Evolutionary conservation across 2,329 filamentous ascomycete species (phyloP).

Genomic region (Fusarium illudens): DNA sequence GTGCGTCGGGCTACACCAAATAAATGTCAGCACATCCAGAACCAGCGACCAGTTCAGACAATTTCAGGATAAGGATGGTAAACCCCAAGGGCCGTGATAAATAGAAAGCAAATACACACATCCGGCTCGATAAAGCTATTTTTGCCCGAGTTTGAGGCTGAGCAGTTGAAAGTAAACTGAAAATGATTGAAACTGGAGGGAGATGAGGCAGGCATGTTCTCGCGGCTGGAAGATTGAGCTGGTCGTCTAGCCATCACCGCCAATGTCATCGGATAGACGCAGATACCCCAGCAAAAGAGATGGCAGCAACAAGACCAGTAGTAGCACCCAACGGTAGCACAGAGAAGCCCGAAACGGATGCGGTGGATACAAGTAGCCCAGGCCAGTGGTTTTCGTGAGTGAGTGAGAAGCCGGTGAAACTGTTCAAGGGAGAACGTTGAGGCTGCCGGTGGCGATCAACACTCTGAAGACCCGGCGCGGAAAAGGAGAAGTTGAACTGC

Average conservation of each 20-base stretch:
- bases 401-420: constrained; percentile 19
- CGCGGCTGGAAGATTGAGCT: constrained; percentile 12
- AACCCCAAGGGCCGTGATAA: not conserved
- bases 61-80: not conserved
- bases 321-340: constrained; percentile 1
- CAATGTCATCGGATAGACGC: constrained; percentile 7
- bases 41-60: not conserved
- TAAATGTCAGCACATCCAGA: constrained; percentile 30
- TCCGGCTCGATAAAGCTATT: constrained; percentile 47
- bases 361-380: constrained; percentile 9
- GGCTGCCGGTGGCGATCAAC: constrained; percentile 27
- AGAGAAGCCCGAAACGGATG: constrained; percentile 2
- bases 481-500: constrained; percentile 10
- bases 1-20: constrained; percentile 31
- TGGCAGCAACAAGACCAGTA: not conserved
- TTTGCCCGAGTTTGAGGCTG: constrained; percentile 37
- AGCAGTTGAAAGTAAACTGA: constrained; percentile 48
- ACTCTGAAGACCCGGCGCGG: constrained; percentile 11
- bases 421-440: constrained; percentile 21
- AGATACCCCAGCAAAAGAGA: not conserved
- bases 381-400: constrained; percentile 1
- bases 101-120: constrained; percentile 34
- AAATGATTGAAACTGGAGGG: constrained; percentile 35
- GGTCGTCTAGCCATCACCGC: constrained; percentile 28
- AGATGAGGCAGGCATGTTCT: constrained; percentile 24